These are phyloP conservation scores for Phyllosticta ampelicida DNA, from an alignment of 2,329 filamentous ascomycete genomes.

Conservation along the genomic window DNA sequence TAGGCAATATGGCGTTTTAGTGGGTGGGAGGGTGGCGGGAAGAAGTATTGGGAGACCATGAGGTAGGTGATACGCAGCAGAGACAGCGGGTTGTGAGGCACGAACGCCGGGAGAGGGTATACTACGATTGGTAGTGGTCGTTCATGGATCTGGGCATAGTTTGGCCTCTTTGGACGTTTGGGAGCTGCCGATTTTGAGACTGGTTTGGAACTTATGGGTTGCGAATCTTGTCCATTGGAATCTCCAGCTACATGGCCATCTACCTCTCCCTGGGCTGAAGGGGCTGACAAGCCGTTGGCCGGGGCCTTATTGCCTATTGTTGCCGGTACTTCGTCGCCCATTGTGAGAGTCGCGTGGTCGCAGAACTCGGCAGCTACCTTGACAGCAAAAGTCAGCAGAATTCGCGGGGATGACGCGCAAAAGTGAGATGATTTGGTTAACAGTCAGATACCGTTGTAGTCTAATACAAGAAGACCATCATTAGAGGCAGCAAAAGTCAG, in stretches of 20 bases:
- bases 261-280: not conserved
- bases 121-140: conserved; percentile 70
- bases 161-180: conserved; percentile 33
- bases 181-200: conserved; percentile 12
- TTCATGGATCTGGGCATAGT: conserved; percentile 65
- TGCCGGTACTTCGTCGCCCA: not conserved
- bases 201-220: conserved; percentile 1
- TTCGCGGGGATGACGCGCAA: not conserved
- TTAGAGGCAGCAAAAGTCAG: conserved; percentile 20
- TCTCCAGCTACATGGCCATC: conserved; percentile 1
- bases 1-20: conserved; percentile 57
- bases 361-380: not conserved
- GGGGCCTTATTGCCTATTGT: not conserved
- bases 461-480: conserved; percentile 24
- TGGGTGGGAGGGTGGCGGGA: conserved; percentile 53
- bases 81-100: conserved; percentile 86
- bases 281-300: not conserved
- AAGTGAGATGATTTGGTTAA: not conserved
- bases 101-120: conserved; percentile 76
- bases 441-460: conserved; percentile 31
- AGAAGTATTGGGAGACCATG: conserved; percentile 63
- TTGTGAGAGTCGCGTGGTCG: not conserved
- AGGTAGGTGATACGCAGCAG: conserved; percentile 68
- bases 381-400: not conserved
- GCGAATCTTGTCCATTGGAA: conserved; percentile 2